phyloP scores from a whole-genome alignment of 108 stramenopile species.

The Cyclotella baltica region DNA sequence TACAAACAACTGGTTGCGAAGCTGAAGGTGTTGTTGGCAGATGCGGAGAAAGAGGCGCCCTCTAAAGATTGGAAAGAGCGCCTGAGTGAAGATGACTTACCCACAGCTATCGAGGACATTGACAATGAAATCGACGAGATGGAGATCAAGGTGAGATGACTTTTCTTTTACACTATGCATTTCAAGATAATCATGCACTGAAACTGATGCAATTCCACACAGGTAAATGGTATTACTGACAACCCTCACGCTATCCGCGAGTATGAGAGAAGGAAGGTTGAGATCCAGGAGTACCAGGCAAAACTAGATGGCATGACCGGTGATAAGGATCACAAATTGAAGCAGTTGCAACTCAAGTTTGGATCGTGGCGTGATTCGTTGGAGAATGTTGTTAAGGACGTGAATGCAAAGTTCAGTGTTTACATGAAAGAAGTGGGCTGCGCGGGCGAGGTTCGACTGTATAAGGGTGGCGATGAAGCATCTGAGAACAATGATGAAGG shows the following conservation, averaged over 20 bases:
- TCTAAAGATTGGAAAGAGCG: slow-evolving; percentile 30
- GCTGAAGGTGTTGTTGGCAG: slow-evolving; percentile 24
- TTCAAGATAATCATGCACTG: background rate
- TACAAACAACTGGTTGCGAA: slow-evolving; percentile 40
- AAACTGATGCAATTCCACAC: background rate
- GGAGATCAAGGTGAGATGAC: background rate
- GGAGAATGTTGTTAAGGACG: slow-evolving; percentile 46
- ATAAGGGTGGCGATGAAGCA: slow-evolving; percentile 56
- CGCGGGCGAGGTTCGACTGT: slow-evolving; percentile 67
- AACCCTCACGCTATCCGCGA: slow-evolving; percentile 73
- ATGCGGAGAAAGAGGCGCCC: slow-evolving; percentile 42
- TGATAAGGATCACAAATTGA: slow-evolving; percentile 52
- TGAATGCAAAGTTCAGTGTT: slow-evolving; percentile 65
- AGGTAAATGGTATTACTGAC: slow-evolving; percentile 62
- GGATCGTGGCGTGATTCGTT: slow-evolving; percentile 67
- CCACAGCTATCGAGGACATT: slow-evolving; percentile 17
- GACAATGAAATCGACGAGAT: slow-evolving; percentile 19
- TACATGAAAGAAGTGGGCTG: slow-evolving; percentile 93
- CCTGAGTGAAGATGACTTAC: slow-evolving; percentile 31
- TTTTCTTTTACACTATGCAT: slow-evolving; percentile 32
- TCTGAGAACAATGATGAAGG: slow-evolving; percentile 32
- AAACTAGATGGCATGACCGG: slow-evolving; percentile 60
- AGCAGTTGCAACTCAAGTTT: slow-evolving; percentile 56
- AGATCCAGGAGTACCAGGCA: slow-evolving; percentile 61
- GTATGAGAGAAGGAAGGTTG: slow-evolving; percentile 66